Percentiles rank a stretch among this genome's conserved stretches.
phyloP scores from a whole-genome alignment of 805 yeast species.

The Schwanniomyces sp. region DNA sequence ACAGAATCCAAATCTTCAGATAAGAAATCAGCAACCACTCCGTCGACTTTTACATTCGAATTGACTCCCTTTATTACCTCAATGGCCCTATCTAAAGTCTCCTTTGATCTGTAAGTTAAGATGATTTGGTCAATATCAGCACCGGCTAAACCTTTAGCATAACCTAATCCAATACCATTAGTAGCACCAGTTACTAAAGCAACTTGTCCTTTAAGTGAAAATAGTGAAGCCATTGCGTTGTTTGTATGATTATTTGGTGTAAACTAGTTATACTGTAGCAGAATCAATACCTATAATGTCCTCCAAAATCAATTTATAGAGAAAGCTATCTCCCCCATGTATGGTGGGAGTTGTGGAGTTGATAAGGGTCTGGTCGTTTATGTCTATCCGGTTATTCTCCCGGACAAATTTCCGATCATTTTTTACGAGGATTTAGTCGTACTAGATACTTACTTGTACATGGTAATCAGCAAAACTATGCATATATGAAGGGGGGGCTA shows the following conservation, averaged over 20 bases:
- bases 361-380: too few relatives aligned
- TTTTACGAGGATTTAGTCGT: too few relatives aligned
- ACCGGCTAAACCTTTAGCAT: constrained; percentile 52
- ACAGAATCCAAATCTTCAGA: constrained; percentile 23
- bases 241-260: background rate
- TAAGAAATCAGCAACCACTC: constrained; percentile 21
- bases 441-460: too few relatives aligned
- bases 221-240: constrained; percentile 7
- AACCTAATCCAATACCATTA: constrained; percentile 56
- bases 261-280: too few relatives aligned
- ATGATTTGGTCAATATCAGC: constrained; percentile 43
- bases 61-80: constrained; percentile 18
- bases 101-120: constrained; percentile 37
- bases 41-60: constrained; percentile 20
- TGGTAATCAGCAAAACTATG: too few relatives aligned
- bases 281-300: too few relatives aligned
- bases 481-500: too few relatives aligned
- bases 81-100: constrained; percentile 25
- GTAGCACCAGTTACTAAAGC: constrained; percentile 55
- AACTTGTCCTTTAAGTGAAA: constrained; percentile 43
- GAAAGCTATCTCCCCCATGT: too few relatives aligned
- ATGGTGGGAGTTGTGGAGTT: too few relatives aligned
- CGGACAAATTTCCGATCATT: too few relatives aligned
- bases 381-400: too few relatives aligned
- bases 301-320: too few relatives aligned